Percentiles rank a stretch among this genome's conserved stretches.
Conservation (phyloP, 192 early-diverging fungal species). For the Backusella macrospora region DNA sequence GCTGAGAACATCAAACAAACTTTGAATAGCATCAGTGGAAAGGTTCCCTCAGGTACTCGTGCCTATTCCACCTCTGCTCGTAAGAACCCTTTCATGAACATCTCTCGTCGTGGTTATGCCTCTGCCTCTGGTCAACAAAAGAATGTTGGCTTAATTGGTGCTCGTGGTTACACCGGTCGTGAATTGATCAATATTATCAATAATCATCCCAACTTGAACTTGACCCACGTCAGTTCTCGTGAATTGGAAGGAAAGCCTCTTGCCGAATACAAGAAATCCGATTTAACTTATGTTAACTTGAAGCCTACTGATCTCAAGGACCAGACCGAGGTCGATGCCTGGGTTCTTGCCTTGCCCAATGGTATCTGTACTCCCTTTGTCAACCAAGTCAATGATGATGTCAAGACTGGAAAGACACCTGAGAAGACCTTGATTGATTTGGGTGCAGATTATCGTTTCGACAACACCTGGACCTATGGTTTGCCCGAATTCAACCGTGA, state of each 20-base stretch:
- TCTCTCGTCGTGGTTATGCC: constrained; percentile 63
- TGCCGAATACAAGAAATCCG: constrained; percentile 69
- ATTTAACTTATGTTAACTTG: constrained; percentile 81
- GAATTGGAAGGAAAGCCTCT: constrained; percentile 90
- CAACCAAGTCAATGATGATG: constrained; percentile 63
- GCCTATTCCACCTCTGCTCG: constrained; percentile 59
- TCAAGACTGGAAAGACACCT: constrained; percentile 49
- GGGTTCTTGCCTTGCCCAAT: constrained; percentile 98
- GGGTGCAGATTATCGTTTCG: constrained; percentile 93
- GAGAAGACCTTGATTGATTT: constrained; percentile 84
- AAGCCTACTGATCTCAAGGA: constrained; percentile 61
- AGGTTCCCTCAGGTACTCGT: constrained; percentile 50
- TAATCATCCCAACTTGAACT: constrained; percentile 81
- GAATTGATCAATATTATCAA: constrained; percentile 92
- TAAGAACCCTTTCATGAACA: constrained; percentile 26
- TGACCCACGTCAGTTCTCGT: constrained; percentile 91
- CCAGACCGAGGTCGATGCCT: constrained; percentile 79
- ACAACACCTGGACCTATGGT: constrained; percentile 85
- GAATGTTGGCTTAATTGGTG: constrained; percentile 92
- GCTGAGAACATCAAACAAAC: constrained; percentile 74
- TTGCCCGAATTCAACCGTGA: constrained; percentile 83
- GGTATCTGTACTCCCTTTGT: constrained; percentile 94
- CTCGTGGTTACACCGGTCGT: constrained; percentile 95
- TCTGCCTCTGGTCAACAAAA: constrained; percentile 41
- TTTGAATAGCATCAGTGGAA: constrained; percentile 56